Evolutionary conservation across 1,284 basidiomycete genomes (phyloP), one percentile per base, ranked within the genome.

Genomic region (Xerocomus amazonicus): DNA sequence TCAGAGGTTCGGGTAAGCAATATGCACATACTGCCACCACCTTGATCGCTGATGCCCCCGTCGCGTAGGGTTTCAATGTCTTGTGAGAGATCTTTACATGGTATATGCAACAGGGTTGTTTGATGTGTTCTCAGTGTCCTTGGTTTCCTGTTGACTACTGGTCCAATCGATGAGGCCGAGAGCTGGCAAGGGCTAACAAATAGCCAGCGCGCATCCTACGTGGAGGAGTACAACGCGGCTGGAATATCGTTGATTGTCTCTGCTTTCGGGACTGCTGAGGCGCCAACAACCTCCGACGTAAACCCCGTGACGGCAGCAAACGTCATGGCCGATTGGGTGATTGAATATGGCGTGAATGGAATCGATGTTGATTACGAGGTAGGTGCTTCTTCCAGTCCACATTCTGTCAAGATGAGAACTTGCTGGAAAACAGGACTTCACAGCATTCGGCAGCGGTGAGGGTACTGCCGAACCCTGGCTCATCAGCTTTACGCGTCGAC

Each of bases 331-430:
- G 65, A 66, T 2, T 80, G 73, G 72, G 77, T 79, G 37, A 74
- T 70, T 53, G 45, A 75, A 43, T 75, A 74, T 55, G 68, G 70
- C 17, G 63, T 83, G 9, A 75, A 82, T 51, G 81, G 81, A 27
- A 68, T 82, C 34, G 81, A 83, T 47, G 70, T 83, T 28, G 80
- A 83, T 60, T 81, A 78, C 47, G 79, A 81, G 62, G 77, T 70
- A 38, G 13, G 37, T 45, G 14, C 14, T 23, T 49, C 3, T 28
- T 0, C 16, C 1, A 12, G 19, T 1, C 14, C 14, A 3, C 14
- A 6, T 27, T 44, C 9, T 7, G 29, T n/a, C 19, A 27, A 32
- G 50, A 16, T 17, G n/a, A 28, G 2, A 17, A 23, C 38, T 4
- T 31, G 38, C 26, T 9, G n/a, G 28, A 41, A 32, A 1, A 50